Base-by-base conservation (phyloP, 192 early-diverging fungal species). In the Dissophora ornata region DNA sequence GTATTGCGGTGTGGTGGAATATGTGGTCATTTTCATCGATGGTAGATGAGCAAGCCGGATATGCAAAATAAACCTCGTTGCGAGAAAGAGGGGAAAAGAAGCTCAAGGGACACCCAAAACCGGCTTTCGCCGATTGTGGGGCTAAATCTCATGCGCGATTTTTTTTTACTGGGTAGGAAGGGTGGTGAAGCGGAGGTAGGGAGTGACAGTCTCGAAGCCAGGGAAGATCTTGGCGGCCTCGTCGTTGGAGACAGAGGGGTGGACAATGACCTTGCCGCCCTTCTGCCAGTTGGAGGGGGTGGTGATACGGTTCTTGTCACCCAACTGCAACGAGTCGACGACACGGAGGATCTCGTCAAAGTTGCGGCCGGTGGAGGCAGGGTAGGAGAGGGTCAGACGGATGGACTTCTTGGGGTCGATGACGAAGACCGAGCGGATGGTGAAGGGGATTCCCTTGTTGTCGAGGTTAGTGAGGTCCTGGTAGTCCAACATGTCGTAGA, bases 401-500 rank as follows among this genome's bases (percentile, higher is more conserved):
- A 99, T 94, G 32, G 79, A 86, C 89, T 97, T 95, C 63, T 89
- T 85, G 41, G 96, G 93, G 81, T 97, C 97, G 38, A 99, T 89
- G 65, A 99, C 86, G 83, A 99, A 99, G 28, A 99, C 96, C 28
- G 92, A 92, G 56, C 97, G 92, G 55, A 99, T 94, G 38, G 96
- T 99, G 78, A 96, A 92, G 6, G 96, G 96, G 67, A 99, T 88
- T 55, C 97, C 97, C 67, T 87, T 87, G 66, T 71, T 79, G 69
- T 94, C 93, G 33, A 96, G 86, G 81, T 99, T 97, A 64, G 95
- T 92, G 24, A 90, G 71, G 81, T 99, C 96, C 81, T 96, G 93
- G 78, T 92, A 88, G 74, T 99, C 97, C 61, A 99, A 88, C 97
- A 99, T 99, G 71, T 96, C 95, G 85, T 99, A 99, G 48, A 96